Conservation (phyloP, 257 asterid genomes). For the Lantana camara region DNA sequence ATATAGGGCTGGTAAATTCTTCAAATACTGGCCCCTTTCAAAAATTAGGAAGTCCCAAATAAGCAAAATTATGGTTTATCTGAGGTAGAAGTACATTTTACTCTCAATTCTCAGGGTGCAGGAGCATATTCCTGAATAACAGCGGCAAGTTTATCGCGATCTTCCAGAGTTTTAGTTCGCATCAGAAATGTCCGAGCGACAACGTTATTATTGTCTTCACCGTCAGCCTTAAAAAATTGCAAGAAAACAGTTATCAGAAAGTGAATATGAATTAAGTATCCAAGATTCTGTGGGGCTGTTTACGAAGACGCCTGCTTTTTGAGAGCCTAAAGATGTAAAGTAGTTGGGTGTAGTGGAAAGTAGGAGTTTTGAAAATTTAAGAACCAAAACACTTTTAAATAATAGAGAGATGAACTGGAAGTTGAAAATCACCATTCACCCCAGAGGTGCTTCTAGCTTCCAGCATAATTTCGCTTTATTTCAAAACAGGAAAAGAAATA, state of each 20-base stretch:
- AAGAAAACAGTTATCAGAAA: slow-evolving; percentile 23
- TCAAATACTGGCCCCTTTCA: background rate
- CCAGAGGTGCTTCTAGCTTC: no score
- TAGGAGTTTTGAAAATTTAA: no score
- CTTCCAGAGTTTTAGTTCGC: slow-evolving; percentile 70
- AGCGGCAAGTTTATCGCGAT: slow-evolving; percentile 78
- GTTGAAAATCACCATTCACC: no score
- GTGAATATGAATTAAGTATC: background rate
- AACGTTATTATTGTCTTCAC: slow-evolving; percentile 49
- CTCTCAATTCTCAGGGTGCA: slow-evolving; percentile 37
- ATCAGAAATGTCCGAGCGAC: slow-evolving; percentile 81
- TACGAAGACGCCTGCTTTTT: background rate
- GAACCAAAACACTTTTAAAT: no score
- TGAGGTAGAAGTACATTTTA: slow-evolving; percentile 43
- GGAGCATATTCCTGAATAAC: slow-evolving; percentile 85
- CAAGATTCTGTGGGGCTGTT: background rate
- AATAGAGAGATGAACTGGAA: no score
- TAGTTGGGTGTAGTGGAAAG: no score
- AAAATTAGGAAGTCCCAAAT: slow-evolving; percentile 9
- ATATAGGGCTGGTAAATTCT: slow-evolving; percentile 16
- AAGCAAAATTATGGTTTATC: slow-evolving; percentile 20
- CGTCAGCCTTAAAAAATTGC: slow-evolving; percentile 53
- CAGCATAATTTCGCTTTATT: no score
- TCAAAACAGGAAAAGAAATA: slow-evolving; percentile 2
- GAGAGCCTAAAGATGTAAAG: no score